Evolutionary conservation across 2,329 filamentous ascomycete genomes (phyloP).

Genomic region (Fusarium floridanum): DNA sequence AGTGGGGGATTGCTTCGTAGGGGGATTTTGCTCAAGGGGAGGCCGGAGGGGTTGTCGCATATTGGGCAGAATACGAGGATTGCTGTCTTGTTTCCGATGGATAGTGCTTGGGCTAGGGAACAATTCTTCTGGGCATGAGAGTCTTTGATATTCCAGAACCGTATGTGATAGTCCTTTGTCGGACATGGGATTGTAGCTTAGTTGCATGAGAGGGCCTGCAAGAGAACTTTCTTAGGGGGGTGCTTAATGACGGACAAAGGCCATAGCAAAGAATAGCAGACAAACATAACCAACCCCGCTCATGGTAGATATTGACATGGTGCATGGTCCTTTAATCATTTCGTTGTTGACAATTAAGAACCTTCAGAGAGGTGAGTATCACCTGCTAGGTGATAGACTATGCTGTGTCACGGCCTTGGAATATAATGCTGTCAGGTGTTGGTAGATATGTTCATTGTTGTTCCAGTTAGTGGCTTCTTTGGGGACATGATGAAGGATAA

Average conservation of each 20-base stretch:
- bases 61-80: conserved; percentile 13
- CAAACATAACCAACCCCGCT: neutral
- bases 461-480: neutral
- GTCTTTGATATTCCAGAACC: neutral
- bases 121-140: conserved; percentile 17
- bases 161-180: neutral
- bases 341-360: neutral
- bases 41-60: neutral
- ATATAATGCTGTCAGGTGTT: neutral
- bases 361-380: too few species aligned
- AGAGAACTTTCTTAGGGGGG: neutral
- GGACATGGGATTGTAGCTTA: neutral
- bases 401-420: neutral
- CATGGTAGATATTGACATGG: neutral
- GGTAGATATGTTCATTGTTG: neutral
- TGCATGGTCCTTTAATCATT: neutral
- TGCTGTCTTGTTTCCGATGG: conserved; percentile 10
- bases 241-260: neutral
- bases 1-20: neutral
- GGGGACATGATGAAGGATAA: neutral
- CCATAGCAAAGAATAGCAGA: neutral
- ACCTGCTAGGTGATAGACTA: neutral
- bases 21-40: neutral
- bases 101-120: conserved; percentile 8
- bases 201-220: neutral